Percentiles rank a stretch among this genome's conserved stretches.
Conservation (phyloP, 2,329 filamentous ascomycete species). For the Pezicula carpinea region DNA sequence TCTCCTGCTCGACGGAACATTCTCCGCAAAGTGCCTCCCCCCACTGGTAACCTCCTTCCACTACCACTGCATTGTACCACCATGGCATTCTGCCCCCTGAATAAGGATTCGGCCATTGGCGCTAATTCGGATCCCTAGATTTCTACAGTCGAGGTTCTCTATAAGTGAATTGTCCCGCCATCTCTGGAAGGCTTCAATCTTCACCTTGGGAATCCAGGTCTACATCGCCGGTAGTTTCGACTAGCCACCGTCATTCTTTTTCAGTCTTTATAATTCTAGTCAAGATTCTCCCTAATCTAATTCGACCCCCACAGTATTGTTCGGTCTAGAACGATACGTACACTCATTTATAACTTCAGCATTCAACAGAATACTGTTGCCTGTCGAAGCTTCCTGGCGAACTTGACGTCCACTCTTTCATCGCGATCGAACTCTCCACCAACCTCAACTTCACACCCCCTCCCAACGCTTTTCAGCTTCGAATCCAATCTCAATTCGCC, state of each 20-base stretch:
- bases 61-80: background rate
- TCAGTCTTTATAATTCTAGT: slow-evolving; percentile 17
- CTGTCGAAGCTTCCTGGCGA: slow-evolving; percentile 32
- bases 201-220: slow-evolving; percentile 17
- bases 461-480: slow-evolving; percentile 7
- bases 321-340: slow-evolving; percentile 19
- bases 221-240: slow-evolving; percentile 18
- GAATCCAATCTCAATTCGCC: slow-evolving; percentile 5
- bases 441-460: slow-evolving; percentile 5
- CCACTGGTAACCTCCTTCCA: slow-evolving; percentile 2
- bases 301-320: slow-evolving; percentile 15
- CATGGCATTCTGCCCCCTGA: background rate
- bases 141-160: slow-evolving; percentile 5
- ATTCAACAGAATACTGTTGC: slow-evolving; percentile 22
- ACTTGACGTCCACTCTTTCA: slow-evolving; percentile 31
- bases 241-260: slow-evolving; percentile 28
- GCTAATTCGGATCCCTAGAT: slow-evolving; percentile 5
- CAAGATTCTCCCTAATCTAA: slow-evolving; percentile 27
- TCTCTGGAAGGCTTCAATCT: slow-evolving; percentile 7
- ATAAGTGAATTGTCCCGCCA: slow-evolving; percentile 20
- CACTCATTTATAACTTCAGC: slow-evolving; percentile 26
- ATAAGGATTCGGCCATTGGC: background rate
- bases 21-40: slow-evolving; percentile 5
- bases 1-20: slow-evolving; percentile 10
- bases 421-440: slow-evolving; percentile 5